phyloP scores from a whole-genome alignment of 805 yeast species.

The Teunomyces barrocoloradensis region DNA sequence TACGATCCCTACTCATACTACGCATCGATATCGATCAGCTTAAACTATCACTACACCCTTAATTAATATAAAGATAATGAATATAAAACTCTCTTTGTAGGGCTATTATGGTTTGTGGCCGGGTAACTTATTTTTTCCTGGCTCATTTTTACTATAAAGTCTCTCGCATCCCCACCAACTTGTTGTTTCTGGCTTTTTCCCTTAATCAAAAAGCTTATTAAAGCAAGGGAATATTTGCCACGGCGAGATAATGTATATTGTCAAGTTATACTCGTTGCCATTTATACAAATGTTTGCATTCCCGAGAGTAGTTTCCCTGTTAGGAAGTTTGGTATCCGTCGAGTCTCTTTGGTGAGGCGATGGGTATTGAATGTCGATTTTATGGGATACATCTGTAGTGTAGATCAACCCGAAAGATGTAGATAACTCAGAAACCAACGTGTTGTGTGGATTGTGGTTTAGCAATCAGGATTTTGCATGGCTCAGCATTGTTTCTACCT shows the following conservation, averaged over 20 bases:
- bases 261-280: slow-evolving; percentile 69
- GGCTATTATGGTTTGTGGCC: background rate
- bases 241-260: slow-evolving; percentile 60
- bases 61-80: background rate
- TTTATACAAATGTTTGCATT: slow-evolving; percentile 38
- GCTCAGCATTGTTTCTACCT: too few relatives aligned
- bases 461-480: too few relatives aligned
- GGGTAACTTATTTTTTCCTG: slow-evolving; percentile 1
- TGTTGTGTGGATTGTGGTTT: too few relatives aligned
- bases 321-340: slow-evolving; percentile 61
- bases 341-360: slow-evolving; percentile 51
- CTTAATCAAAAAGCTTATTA: slow-evolving; percentile 55
- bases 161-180: slow-evolving; percentile 3
- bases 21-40: slow-evolving; percentile 54
- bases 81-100: background rate
- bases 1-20: slow-evolving; percentile 71
- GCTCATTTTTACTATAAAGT: slow-evolving; percentile 8
- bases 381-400: slow-evolving; percentile 36
- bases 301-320: slow-evolving; percentile 55
- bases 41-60: background rate
- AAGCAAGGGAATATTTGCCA: slow-evolving; percentile 61
- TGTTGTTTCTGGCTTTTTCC: slow-evolving; percentile 21
- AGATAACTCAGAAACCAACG: background rate
- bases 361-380: slow-evolving; percentile 60
- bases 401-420: background rate